Conservation (phyloP, 2,329 filamentous ascomycete species). For the Cercospora brassicicola region DNA sequence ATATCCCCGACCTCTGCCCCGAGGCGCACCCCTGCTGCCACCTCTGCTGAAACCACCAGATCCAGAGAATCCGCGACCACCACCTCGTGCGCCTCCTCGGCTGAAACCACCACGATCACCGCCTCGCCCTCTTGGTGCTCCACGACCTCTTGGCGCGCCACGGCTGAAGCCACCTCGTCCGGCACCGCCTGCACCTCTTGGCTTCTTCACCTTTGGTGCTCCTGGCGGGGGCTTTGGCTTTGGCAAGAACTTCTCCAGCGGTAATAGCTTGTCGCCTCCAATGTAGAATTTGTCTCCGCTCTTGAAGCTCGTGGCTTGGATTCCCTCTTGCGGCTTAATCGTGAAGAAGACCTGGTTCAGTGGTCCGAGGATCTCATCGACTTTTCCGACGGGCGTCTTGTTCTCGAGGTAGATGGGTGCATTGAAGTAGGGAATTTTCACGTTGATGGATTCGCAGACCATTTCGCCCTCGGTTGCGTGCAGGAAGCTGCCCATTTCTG, state of each 20-base stretch:
- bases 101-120: slow-evolving; percentile 40
- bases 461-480: slow-evolving; percentile 97
- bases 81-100: slow-evolving; percentile 19
- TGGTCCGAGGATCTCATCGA: slow-evolving; percentile 95
- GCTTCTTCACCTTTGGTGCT: slow-evolving; percentile 68
- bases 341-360: slow-evolving; percentile 99
- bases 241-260: slow-evolving; percentile 92
- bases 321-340: slow-evolving; percentile 94
- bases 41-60: slow-evolving; percentile 22
- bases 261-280: slow-evolving; percentile 79
- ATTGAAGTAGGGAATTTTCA: slow-evolving; percentile 98
- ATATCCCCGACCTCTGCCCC: slow-evolving; percentile 42
- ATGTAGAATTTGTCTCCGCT: slow-evolving; percentile 97
- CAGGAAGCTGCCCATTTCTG: slow-evolving; percentile 88
- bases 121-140: slow-evolving; percentile 49
- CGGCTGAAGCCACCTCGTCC: slow-evolving; percentile 43
- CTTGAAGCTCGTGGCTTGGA: slow-evolving; percentile 93
- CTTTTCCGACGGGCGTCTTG: slow-evolving; percentile 85
- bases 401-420: slow-evolving; percentile 98
- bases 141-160: slow-evolving; percentile 57
- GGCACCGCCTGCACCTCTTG: slow-evolving; percentile 57
- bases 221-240: slow-evolving; percentile 76
- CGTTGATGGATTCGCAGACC: slow-evolving; percentile 91
- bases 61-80: slow-evolving; percentile 19
- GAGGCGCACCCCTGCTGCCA: slow-evolving; percentile 31